Base-by-base conservation (phyloP, 2,329 filamentous ascomycete genomes). In the Chalara sp. region DNA sequence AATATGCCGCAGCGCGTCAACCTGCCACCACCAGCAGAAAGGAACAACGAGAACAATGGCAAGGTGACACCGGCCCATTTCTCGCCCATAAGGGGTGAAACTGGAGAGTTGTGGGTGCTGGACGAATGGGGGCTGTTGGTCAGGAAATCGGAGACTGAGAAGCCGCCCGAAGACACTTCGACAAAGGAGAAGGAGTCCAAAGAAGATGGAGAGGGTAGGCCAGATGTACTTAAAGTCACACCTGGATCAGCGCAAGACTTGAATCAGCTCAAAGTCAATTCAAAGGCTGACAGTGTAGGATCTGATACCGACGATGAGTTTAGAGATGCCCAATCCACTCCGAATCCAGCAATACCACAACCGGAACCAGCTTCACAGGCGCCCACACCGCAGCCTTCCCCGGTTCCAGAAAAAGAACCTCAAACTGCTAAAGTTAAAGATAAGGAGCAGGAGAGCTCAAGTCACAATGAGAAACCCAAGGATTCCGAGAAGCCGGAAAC, bases 101-200 rank as follows among this genome's bases (percentile, higher is more conserved):
- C 54, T 42, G 41, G 32, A 46, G 32, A 45, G 53, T 53, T n/a
- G 46, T 11, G 50, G 46, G 80, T 84, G 61, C 69, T 82, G 53
- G 85, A 89, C 65, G 85, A 89, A 58, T 89, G 88, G 65, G 85
- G 85, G 47, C 70, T 89, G 56, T 84, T 84, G 13, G 76, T 85
- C 55, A 75, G 73, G 64, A 78, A 74, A 59, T 49, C 55, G 33
- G 51, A 57, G 55, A 52, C 52, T 44, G 42, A 46, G n/a, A 54
- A 58, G 35, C 50, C 33, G 37, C 21, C 21, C 21, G 54, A 47
- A 44, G 56, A 62, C 6, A 50, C 40, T 40, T 44, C 40, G 44
- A 40, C 48, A 33, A 31, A 45, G 37, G 32, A 44, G 6, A 29
- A 32, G 35, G 33, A 43, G 12, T 39, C 13, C 46, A 47, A 31